Percentiles rank a stretch among this genome's conserved stretches.
Evolutionary conservation across 192 early-diverging fungal species (phyloP).

Genomic region (Backusella westeae): DNA sequence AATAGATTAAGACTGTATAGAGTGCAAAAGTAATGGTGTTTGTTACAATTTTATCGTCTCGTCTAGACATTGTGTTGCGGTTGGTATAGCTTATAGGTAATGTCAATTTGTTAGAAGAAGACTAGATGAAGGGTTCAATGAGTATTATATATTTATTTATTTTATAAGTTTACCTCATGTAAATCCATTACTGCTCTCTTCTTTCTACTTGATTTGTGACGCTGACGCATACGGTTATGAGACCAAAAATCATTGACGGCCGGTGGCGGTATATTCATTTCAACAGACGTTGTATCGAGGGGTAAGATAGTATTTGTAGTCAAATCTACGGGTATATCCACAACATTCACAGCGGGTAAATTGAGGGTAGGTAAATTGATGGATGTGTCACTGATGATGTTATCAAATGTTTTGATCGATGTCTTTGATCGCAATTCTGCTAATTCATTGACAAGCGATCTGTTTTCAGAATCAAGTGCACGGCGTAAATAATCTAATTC

Average conservation of each 20-base stretch:
- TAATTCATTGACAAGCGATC: constrained; percentile 27
- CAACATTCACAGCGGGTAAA: constrained; percentile 9
- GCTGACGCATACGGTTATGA: constrained; percentile 20
- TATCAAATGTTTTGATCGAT: neutral
- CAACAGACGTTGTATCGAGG: constrained; percentile 3
- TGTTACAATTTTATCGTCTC: constrained; percentile 38
- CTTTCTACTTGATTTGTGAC: constrained; percentile 5
- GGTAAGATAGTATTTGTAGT: neutral
- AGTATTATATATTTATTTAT: neutral
- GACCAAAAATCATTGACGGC: constrained; percentile 23
- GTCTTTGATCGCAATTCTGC: constrained; percentile 23
- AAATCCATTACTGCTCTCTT: constrained; percentile 15
- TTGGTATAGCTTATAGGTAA: neutral
- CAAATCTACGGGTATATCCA: constrained; percentile 4
- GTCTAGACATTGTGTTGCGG: constrained; percentile 12
- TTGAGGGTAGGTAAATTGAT: neutral
- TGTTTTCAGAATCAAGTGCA: constrained; percentile 30
- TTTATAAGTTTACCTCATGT: constrained; percentile 10
- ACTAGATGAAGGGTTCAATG: neutral
- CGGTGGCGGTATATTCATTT: constrained; percentile 17
- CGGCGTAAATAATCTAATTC: constrained; percentile 3
- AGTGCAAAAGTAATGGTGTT: constrained; percentile 46
- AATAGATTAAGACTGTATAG: constrained; percentile 45
- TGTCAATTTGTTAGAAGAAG: neutral
- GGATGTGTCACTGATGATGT: neutral